phyloP scores from a whole-genome alignment of 1,139 yeast species.

The Hansenula sp. region DNA sequence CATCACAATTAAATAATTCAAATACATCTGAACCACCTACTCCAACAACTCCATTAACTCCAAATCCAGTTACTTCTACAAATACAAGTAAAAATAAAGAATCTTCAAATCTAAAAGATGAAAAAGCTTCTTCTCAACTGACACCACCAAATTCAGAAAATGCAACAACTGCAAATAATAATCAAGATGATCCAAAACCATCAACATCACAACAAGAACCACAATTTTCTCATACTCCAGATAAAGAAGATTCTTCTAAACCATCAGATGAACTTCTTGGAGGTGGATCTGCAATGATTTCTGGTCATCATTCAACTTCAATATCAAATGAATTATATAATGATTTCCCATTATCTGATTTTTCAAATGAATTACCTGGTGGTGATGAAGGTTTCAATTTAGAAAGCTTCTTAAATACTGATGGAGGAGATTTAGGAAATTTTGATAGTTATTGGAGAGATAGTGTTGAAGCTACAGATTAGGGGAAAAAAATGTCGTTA shows the following conservation, averaged over 20 bases:
- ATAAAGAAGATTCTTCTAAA: not conserved
- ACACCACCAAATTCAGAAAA: slow-evolving; percentile 25
- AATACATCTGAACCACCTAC: slow-evolving; percentile 27
- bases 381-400: slow-evolving; percentile 23
- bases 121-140: slow-evolving; percentile 19
- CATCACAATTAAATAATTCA: slow-evolving; percentile 6
- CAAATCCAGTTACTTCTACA: slow-evolving; percentile 14
- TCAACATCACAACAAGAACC: slow-evolving; percentile 1
- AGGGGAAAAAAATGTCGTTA: no score
- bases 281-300: slow-evolving; percentile 10
- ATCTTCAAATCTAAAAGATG: slow-evolving; percentile 2
- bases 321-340: slow-evolving; percentile 15
- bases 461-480: slow-evolving; percentile 23
- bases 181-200: slow-evolving; percentile 2
- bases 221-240: not conserved
- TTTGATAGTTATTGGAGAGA: slow-evolving; percentile 24
- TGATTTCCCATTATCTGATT: slow-evolving; percentile 21
- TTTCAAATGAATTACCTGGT: slow-evolving; percentile 20
- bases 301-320: slow-evolving; percentile 8
- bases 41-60: slow-evolving; percentile 26
- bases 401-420: slow-evolving; percentile 21
- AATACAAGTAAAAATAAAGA: slow-evolving; percentile 3
- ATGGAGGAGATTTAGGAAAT: slow-evolving; percentile 17
- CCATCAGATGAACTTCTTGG: slow-evolving; percentile 11
- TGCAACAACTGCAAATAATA: slow-evolving; percentile 13